phyloP scores from a whole-genome alignment of 352 stramenopile species.

The Globisporangium carolinianum region DNA sequence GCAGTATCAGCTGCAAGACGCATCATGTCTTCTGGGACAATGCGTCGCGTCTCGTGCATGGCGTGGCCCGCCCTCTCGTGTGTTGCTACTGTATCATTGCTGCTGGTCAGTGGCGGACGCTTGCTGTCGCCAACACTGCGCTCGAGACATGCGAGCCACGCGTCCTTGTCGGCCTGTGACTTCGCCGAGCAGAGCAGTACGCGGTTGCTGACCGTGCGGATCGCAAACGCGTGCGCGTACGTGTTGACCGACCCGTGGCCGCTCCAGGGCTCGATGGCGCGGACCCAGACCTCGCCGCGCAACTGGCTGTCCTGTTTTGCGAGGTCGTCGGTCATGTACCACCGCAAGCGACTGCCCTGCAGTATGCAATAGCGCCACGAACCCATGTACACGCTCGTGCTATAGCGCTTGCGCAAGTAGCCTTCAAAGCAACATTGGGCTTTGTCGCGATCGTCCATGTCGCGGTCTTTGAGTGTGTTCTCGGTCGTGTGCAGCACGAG shows the following conservation, averaged over 20 bases:
- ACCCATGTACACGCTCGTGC: slow-evolving; percentile 66
- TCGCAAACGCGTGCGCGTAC: slow-evolving; percentile 51
- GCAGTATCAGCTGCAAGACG: slow-evolving; percentile 2
- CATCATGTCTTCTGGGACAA: slow-evolving; percentile 47
- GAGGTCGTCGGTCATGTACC: slow-evolving; percentile 55
- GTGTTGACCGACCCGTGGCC: slow-evolving; percentile 43
- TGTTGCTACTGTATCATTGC: neutral
- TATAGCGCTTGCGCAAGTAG: slow-evolving; percentile 64
- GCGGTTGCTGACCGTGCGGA: slow-evolving; percentile 48
- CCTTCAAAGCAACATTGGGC: slow-evolving; percentile 26
- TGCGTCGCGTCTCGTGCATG: slow-evolving; percentile 23
- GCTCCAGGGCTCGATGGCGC: slow-evolving; percentile 50
- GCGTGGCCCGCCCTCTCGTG: neutral
- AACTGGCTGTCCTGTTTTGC: slow-evolving; percentile 39
- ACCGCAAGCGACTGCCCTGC: slow-evolving; percentile 49
- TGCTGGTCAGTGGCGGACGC: neutral
- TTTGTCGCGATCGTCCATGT: slow-evolving; percentile 1
- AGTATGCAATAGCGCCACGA: slow-evolving; percentile 70
- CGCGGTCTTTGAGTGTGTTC: neutral
- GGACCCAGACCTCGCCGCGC: slow-evolving; percentile 56
- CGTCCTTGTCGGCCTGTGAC: slow-evolving; percentile 28
- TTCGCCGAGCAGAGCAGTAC: slow-evolving; percentile 56
- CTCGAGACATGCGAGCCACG: slow-evolving; percentile 40
- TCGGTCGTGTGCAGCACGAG: neutral
- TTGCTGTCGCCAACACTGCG: slow-evolving; percentile 17